These are phyloP conservation scores for Globisporangium barbulae DNA, from an alignment of 352 stramenopile genomes.

Conservation along the genomic window DNA sequence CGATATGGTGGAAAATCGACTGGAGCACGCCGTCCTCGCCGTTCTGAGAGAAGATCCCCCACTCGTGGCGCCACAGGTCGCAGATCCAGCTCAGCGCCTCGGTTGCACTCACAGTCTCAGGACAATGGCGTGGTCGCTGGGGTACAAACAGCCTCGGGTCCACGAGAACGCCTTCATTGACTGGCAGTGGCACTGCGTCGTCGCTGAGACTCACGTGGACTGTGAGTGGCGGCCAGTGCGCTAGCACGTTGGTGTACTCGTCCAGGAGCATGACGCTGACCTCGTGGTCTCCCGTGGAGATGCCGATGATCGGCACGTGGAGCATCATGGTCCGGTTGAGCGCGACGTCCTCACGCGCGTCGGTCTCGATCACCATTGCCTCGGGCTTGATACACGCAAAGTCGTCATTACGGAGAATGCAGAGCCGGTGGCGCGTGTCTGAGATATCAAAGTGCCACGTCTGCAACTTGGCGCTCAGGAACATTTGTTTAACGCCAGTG, in stretches of 20 bases:
- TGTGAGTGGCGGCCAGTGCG: slow-evolving; percentile 18
- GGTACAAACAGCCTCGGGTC: slow-evolving; percentile 21
- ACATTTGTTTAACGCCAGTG: background rate
- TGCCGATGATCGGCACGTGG: slow-evolving; percentile 30
- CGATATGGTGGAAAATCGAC: slow-evolving; percentile 56
- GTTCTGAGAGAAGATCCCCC: slow-evolving; percentile 62
- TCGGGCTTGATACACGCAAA: slow-evolving; percentile 39
- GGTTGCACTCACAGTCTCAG: slow-evolving; percentile 9
- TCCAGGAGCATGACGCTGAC: slow-evolving; percentile 44
- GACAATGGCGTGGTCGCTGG: slow-evolving; percentile 24
- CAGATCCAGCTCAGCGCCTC: slow-evolving; percentile 40
- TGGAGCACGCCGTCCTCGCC: slow-evolving; percentile 64
- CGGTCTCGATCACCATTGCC: slow-evolving; percentile 25
- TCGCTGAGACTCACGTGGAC: slow-evolving; percentile 14
- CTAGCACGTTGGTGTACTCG: slow-evolving; percentile 40
- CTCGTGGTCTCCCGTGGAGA: slow-evolving; percentile 23
- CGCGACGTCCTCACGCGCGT: slow-evolving; percentile 9
- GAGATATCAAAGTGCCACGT: slow-evolving; percentile 41
- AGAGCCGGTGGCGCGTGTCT: slow-evolving; percentile 37
- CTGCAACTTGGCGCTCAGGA: slow-evolving; percentile 28
- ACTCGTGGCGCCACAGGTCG: slow-evolving; percentile 61
- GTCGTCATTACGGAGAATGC: slow-evolving; percentile 35
- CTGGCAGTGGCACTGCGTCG: background rate
- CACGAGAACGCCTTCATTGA: slow-evolving; percentile 19
- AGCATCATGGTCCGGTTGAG: slow-evolving; percentile 28